Conservation (phyloP, 2,329 filamentous ascomycete species). For the Pseudogymnoascus sp. region DNA sequence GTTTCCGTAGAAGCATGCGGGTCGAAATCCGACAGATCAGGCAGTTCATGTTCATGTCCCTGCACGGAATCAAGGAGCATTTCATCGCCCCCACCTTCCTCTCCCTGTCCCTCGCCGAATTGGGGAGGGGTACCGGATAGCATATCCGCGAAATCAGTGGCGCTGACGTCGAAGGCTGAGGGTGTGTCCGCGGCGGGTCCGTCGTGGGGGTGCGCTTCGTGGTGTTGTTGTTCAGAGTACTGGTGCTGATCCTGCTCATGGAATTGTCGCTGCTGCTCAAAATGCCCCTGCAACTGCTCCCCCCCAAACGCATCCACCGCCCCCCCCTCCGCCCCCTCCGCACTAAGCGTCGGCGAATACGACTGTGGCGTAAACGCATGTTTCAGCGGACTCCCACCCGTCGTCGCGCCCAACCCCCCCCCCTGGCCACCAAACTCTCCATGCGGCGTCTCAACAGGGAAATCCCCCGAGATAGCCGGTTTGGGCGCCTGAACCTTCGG, state of each 20-base stretch:
- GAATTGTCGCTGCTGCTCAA: neutral
- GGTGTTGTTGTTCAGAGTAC: neutral
- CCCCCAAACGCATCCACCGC: neutral
- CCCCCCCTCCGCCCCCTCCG: neutral
- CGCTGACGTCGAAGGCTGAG: neutral
- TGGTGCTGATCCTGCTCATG: neutral
- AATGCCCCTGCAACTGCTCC: neutral
- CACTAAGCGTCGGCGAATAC: neutral
- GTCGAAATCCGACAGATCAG: neutral
- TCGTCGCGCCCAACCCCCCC: neutral
- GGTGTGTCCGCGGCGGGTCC: neutral
- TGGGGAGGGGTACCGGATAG: neutral
- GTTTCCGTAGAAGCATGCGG: neutral
- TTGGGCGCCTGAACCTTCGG: neutral
- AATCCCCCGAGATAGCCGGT: neutral
- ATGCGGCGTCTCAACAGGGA: neutral
- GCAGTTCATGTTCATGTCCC: neutral
- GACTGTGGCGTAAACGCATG: neutral
- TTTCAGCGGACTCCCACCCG: neutral
- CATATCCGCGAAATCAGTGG: neutral
- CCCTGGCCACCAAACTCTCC: neutral
- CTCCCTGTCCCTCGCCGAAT: neutral
- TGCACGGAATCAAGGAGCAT: neutral
- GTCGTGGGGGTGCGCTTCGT: neutral
- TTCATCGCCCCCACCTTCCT: neutral